Conservation (phyloP, 495 filamentous ascomycete genomes). For the Monascus purpureus region DNA sequence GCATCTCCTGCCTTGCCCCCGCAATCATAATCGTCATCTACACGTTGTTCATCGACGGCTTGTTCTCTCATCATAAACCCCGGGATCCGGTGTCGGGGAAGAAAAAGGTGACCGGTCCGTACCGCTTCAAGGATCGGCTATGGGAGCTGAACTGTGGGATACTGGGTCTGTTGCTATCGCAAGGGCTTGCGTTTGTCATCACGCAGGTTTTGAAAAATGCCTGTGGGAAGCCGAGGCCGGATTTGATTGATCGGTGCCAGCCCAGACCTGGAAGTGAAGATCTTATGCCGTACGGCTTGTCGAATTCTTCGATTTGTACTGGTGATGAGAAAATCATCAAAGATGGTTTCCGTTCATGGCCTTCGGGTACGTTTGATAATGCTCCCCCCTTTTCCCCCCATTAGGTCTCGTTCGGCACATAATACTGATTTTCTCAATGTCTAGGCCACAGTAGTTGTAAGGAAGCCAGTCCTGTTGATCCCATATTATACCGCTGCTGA, state of each 20-base stretch:
- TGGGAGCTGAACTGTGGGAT: slow-evolving; percentile 80
- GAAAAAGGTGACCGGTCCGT: slow-evolving; percentile 47
- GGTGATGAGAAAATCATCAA: slow-evolving; percentile 50
- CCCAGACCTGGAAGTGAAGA: slow-evolving; percentile 29
- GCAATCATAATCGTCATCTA: slow-evolving; percentile 54
- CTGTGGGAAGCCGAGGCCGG: slow-evolving; percentile 73
- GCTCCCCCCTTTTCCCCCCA: slow-evolving; percentile 6
- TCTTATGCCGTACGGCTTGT: slow-evolving; percentile 35
- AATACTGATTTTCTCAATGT: too few species aligned
- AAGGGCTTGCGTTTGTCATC: slow-evolving; percentile 56
- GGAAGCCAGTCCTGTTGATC: too few species aligned
- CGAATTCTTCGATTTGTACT: slow-evolving; percentile 54
- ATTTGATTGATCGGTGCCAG: slow-evolving; percentile 59
- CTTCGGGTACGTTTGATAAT: slow-evolving; percentile 39
- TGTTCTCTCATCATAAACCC: slow-evolving; percentile 49
- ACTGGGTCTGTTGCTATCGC: slow-evolving; percentile 55
- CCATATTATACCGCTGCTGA: too few species aligned
- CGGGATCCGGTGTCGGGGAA: slow-evolving; percentile 20
- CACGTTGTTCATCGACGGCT: slow-evolving; percentile 57
- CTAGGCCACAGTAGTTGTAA: slow-evolving; percentile 42
- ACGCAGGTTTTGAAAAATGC: slow-evolving; percentile 77
- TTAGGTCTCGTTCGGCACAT: too few species aligned
- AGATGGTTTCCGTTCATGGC: slow-evolving; percentile 80
- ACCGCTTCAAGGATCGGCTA: slow-evolving; percentile 49
- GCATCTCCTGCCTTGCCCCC: slow-evolving; percentile 45